phyloP scores from a whole-genome alignment of 2,329 filamentous ascomycete species.

The Aspergillus japonicus region DNA sequence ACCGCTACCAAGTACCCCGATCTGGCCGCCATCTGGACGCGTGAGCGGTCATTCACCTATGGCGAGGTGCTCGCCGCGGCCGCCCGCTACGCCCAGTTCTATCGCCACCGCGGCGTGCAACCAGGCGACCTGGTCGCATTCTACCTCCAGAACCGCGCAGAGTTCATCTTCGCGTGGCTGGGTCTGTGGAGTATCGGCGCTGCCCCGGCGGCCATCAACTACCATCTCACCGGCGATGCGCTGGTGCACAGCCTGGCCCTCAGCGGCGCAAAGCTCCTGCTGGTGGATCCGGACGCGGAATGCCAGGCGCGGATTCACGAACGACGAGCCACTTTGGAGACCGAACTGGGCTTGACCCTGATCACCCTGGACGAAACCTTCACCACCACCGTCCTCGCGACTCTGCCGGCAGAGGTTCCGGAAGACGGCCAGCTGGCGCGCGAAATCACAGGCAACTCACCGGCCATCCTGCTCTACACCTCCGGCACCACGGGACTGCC shows the following conservation, averaged over 20 bases:
- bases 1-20: constrained; percentile 53
- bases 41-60: constrained; percentile 60
- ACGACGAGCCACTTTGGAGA: constrained; percentile 47
- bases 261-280: constrained; percentile 54
- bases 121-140: constrained; percentile 63
- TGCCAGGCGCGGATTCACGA: constrained; percentile 59
- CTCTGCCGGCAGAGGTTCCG: constrained; percentile 47
- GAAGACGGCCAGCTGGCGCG: constrained; percentile 53
- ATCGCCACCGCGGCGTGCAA: constrained; percentile 58
- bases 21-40: constrained; percentile 66
- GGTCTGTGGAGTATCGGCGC: constrained; percentile 65
- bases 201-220: constrained; percentile 70
- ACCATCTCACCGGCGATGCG: constrained; percentile 63
- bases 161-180: constrained; percentile 66
- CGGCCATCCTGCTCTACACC: constrained; percentile 69
- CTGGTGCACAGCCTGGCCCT: constrained; percentile 65
- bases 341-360: constrained; percentile 59
- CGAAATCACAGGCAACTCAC: constrained; percentile 52
- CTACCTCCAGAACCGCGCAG: constrained; percentile 66
- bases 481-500: constrained; percentile 74
- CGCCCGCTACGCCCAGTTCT: constrained; percentile 63
- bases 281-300: constrained; percentile 58
- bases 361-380: constrained; percentile 53
- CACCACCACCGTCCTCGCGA: constrained; percentile 47
- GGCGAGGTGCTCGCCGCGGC: constrained; percentile 55